These are phyloP conservation scores for Niebla homalea DNA, from an alignment of 495 filamentous ascomycete species.

Conservation along the genomic window DNA sequence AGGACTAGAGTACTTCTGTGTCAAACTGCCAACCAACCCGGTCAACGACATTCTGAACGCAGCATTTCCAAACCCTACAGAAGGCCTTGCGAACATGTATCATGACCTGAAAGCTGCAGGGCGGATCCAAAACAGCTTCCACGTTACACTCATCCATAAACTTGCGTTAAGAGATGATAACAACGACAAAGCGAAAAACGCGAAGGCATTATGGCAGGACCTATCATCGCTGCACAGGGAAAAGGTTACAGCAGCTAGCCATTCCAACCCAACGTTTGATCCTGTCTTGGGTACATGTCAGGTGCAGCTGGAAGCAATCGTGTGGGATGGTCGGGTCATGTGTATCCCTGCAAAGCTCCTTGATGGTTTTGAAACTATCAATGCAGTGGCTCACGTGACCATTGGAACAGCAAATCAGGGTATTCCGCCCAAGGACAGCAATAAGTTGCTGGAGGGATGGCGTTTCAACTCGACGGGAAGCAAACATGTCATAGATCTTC, in stretches of 20 bases:
- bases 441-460: conserved; percentile 67
- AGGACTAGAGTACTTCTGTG: conserved; percentile 75
- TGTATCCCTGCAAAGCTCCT: conserved; percentile 65
- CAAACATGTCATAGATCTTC: conserved; percentile 32
- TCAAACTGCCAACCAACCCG: conserved; percentile 45
- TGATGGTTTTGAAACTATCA: conserved; percentile 53
- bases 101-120: conserved; percentile 54
- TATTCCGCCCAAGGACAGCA: conserved; percentile 90
- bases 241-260: conserved; percentile 16
- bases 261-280: conserved; percentile 8
- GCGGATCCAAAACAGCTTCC: conserved; percentile 74
- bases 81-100: conserved; percentile 51
- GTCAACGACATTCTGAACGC: conserved; percentile 51
- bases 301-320: conserved; percentile 51
- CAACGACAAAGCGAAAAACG: conserved; percentile 29
- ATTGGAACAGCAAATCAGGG: conserved; percentile 58
- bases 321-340: conserved; percentile 80
- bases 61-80: conserved; percentile 39
- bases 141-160: conserved; percentile 86
- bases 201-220: conserved; percentile 51
- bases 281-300: conserved; percentile 37
- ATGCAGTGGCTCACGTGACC: conserved; percentile 75
- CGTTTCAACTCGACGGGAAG: conserved; percentile 35
- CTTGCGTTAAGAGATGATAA: conserved; percentile 26
- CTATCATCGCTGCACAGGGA: conserved; percentile 24